Percentiles rank a stretch among this genome's conserved stretches.
These are phyloP conservation scores for Eleusine coracana DNA, from an alignment of 176 grass and related monocot genomes.

Conservation along the genomic window DNA sequence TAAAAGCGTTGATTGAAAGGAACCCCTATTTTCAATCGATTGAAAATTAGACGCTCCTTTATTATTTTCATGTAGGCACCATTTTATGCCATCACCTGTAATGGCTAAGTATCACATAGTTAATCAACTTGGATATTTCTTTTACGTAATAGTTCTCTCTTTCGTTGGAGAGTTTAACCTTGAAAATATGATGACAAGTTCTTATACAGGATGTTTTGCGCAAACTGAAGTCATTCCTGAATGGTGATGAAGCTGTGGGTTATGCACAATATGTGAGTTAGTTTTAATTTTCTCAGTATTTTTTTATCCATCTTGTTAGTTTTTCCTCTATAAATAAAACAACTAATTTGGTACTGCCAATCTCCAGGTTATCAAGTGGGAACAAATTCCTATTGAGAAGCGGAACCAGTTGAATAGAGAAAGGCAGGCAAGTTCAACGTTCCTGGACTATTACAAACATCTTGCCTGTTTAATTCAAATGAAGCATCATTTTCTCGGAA, in stretches of 20 bases:
- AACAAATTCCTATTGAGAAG: constrained; percentile 84
- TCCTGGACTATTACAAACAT: constrained; percentile 17
- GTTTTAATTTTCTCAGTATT: background rate
- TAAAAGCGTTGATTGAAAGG: too few species aligned
- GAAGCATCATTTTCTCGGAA: background rate
- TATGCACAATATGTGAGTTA: constrained; percentile 89
- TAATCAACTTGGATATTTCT: constrained; percentile 12
- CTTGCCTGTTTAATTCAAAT: background rate
- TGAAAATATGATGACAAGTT: constrained; percentile 30
- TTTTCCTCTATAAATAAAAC: constrained; percentile 9
- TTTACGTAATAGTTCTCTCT: constrained; percentile 31
- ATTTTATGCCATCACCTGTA: constrained; percentile 19
- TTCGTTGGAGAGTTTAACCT: constrained; percentile 12
- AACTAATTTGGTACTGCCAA: constrained; percentile 4
- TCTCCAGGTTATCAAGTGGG: constrained; percentile 92
- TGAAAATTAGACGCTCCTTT: background rate
- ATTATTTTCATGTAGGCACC: background rate
- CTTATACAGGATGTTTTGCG: constrained; percentile 73
- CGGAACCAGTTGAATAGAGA: constrained; percentile 82
- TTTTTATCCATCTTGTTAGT: background rate
- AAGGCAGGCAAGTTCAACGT: constrained; percentile 67
- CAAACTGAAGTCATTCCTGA: constrained; percentile 81
- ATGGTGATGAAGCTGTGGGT: constrained; percentile 62
- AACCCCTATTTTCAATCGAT: too few species aligned
- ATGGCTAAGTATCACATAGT: background rate